Conservation (phyloP, 768 basidiomycete genomes). For the Wakefieldia striispora region DNA sequence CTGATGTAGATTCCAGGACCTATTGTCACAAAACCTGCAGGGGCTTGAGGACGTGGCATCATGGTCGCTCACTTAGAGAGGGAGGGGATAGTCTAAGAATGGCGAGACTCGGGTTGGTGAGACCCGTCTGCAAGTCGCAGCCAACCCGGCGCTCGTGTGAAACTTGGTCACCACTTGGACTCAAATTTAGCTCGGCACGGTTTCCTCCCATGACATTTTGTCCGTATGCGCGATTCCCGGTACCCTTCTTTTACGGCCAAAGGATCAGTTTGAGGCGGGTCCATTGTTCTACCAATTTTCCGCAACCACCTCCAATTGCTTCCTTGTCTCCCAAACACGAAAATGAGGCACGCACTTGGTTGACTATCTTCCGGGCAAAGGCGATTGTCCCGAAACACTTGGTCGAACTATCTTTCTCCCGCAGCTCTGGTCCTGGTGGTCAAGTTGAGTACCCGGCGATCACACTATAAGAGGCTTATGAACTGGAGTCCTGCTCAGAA, state of each 20-base stretch:
- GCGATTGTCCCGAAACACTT: constrained; percentile 45
- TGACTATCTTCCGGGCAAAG: constrained; percentile 43
- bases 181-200: too few species aligned
- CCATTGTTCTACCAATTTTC: constrained; percentile 36
- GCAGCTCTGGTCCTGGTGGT: constrained; percentile 84
- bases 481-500: constrained; percentile 48
- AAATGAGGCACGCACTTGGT: constrained; percentile 53
- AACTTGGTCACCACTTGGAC: too few species aligned
- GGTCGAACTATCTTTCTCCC: constrained; percentile 66
- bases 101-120: too few species aligned
- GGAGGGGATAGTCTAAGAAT: too few species aligned
- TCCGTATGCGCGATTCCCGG: neutral
- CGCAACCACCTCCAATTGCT: constrained; percentile 42
- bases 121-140: too few species aligned
- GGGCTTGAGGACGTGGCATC: constrained; percentile 14
- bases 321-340: constrained; percentile 40
- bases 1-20: constrained; percentile 17
- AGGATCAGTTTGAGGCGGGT: constrained; percentile 3
- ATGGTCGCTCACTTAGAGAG: neutral
- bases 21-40: constrained; percentile 16
- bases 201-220: neutral
- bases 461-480: neutral
- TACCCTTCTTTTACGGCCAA: neutral
- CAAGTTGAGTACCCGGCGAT: constrained; percentile 52
- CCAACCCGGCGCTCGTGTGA: too few species aligned